Evolutionary conservation across 2,329 filamentous ascomycete genomes (phyloP), one percentile per base, ranked within the genome.

Genomic region (Cordyceps cicadae): DNA sequence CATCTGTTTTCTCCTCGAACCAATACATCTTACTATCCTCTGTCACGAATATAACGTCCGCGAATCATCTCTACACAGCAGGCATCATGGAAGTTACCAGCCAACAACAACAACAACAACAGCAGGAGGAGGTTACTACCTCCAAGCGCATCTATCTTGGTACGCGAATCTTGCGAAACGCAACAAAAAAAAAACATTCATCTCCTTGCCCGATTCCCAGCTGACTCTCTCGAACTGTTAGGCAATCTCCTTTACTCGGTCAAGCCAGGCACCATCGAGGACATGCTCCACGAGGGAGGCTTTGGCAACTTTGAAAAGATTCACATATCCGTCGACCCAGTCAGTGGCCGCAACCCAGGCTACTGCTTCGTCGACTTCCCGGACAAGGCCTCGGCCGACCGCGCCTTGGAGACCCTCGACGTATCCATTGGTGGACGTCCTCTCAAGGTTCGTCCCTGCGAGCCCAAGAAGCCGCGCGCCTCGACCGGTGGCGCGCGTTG

Each of bases 301-400:
- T 65, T 65, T 12, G 50, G 48, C 29, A 60, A 62, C 3, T 90
- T 85, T 79, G 83, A 87, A 66, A 82, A 85, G 0, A 87, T 91
- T 54, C 88, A 88, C 0, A 85, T 86, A 69, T 92, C 91, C 74
- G 83, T 82, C 62, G 78, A 87, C 49, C 74, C 91, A 49, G 75
- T 91, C 11, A 87, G 82, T 34, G 83, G 81, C 46, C 79, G 87
- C 50, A 90, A 90, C 69, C 87, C 87, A 0, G 87, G 85, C 43
- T 89, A 89, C 74, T 90, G 87, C 74, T 90, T 91, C 66, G 82
- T 90, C 51, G 87, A 90, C 67, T 82, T 90, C 61, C 71, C 72
- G 51, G 79, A 77, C 52, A 77, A 78, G 51, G 81, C 82, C 32
- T 76, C 83, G 34, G 87, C 87, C 3, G 76, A 82, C 5, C 70